These are phyloP conservation scores for Paracorniculantispora psalliotae DNA, from an alignment of 2,329 filamentous ascomycete species.

Conservation along the genomic window DNA sequence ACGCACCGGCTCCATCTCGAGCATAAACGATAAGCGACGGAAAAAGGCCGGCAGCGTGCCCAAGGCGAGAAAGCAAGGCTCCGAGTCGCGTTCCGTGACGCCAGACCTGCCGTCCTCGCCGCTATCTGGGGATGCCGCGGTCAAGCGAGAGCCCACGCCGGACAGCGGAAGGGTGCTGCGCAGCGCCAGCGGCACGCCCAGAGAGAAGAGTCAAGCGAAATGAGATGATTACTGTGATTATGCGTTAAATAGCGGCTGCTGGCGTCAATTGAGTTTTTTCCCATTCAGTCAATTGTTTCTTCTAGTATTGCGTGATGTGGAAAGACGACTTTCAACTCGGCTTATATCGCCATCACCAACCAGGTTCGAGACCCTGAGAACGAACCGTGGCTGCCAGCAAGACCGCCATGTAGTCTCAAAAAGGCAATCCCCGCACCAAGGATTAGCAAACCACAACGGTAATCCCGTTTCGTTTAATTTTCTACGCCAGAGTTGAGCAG, in stretches of 20 bases:
- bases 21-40: constrained; percentile 44
- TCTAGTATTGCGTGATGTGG: neutral
- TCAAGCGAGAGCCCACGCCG: constrained; percentile 18
- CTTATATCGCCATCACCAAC: neutral
- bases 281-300: neutral
- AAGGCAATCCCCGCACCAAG: neutral
- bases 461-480: neutral
- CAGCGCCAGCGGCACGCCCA: constrained; percentile 8
- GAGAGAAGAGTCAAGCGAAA: neutral
- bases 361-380: neutral
- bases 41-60: constrained; percentile 44
- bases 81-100: constrained; percentile 49
- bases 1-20: constrained; percentile 44
- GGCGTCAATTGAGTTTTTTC: neutral
- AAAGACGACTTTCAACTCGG: neutral
- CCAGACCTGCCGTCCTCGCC: constrained; percentile 53
- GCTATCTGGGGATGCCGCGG: constrained; percentile 44
- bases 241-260: constrained; percentile 3
- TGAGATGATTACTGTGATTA: neutral
- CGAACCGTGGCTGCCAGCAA: neutral
- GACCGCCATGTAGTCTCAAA: neutral
- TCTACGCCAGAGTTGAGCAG: neutral
- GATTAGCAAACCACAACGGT: too few species aligned
- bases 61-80: constrained; percentile 38
- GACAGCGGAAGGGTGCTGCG: constrained; percentile 19